These are phyloP conservation scores for Alnus glutinosa DNA, from an alignment of 306 rosid genomes.

Conservation along the genomic window DNA sequence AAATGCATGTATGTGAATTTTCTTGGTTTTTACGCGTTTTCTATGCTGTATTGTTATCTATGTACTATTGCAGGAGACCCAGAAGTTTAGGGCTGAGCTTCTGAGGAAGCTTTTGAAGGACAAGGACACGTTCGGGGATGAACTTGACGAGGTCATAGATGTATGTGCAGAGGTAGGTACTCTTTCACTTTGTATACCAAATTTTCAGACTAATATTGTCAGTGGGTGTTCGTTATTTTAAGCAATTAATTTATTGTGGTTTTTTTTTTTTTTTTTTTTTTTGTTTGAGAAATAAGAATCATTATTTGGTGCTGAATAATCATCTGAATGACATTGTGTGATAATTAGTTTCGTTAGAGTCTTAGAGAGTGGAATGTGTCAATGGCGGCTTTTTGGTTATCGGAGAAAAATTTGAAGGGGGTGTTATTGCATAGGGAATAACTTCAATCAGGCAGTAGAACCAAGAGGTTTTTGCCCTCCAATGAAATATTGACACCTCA, in stretches of 20 bases:
- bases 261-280: background rate
- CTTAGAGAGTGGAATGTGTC: background rate
- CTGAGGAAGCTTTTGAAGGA: conserved; percentile 48
- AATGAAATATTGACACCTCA: too few relatives aligned
- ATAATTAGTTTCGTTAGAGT: background rate
- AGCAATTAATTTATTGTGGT: background rate
- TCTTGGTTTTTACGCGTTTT: background rate
- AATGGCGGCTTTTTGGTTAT: background rate
- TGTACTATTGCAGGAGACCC: conserved; percentile 50
- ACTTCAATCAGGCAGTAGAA: too few relatives aligned
- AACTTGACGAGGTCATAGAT: conserved; percentile 47
- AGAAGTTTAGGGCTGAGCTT: conserved; percentile 54
- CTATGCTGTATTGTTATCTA: background rate
- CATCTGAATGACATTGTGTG: background rate
- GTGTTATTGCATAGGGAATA: background rate
- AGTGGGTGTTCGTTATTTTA: background rate
- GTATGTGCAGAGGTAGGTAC: conserved; percentile 56
- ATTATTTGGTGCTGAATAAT: background rate
- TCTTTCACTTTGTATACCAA: background rate
- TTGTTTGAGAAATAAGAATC: background rate
- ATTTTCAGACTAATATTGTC: background rate
- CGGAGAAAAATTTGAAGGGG: background rate
- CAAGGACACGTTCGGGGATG: conserved; percentile 55
- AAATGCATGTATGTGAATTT: background rate
- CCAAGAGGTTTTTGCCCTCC: too few relatives aligned